Conservation (phyloP, 169 alveolate species). For the Plasmodium sp. region DNA sequence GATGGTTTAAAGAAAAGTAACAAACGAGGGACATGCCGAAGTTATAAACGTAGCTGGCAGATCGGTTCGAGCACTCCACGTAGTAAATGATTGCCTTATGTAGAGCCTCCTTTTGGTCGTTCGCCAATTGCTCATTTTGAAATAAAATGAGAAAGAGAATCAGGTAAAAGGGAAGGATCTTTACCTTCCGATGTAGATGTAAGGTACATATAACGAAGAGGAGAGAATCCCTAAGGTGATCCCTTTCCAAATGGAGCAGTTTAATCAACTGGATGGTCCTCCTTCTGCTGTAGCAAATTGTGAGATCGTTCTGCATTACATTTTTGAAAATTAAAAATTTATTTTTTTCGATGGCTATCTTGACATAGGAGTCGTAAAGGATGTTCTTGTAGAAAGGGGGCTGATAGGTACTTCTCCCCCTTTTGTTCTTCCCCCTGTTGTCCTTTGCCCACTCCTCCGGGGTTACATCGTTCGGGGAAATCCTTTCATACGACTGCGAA, state of each 20-base stretch:
- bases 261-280: slow-evolving; percentile 11
- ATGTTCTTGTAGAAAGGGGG: not conserved
- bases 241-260: slow-evolving; percentile 10
- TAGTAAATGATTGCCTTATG: slow-evolving; percentile 11
- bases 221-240: slow-evolving; percentile 1
- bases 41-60: slow-evolving; percentile 6
- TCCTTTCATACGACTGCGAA: slow-evolving; percentile 12
- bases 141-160: slow-evolving; percentile 34
- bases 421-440: no score
- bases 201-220: slow-evolving; percentile 11
- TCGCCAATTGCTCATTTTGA: slow-evolving; percentile 17
- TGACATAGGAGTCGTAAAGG: slow-evolving; percentile 22
- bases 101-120: not conserved
- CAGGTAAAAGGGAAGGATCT: slow-evolving; percentile 15
- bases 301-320: slow-evolving; percentile 18
- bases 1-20: slow-evolving; percentile 8
- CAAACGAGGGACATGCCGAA: slow-evolving; percentile 16
- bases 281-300: not conserved
- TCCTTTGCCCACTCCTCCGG: not conserved
- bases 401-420: not conserved
- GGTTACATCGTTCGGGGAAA: not conserved
- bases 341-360: slow-evolving; percentile 22
- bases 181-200: not conserved
- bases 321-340: slow-evolving; percentile 33
- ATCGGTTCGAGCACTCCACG: not conserved